Base-by-base conservation (phyloP, 2,329 filamentous ascomycete species). In the Aspergillus proliferans region DNA sequence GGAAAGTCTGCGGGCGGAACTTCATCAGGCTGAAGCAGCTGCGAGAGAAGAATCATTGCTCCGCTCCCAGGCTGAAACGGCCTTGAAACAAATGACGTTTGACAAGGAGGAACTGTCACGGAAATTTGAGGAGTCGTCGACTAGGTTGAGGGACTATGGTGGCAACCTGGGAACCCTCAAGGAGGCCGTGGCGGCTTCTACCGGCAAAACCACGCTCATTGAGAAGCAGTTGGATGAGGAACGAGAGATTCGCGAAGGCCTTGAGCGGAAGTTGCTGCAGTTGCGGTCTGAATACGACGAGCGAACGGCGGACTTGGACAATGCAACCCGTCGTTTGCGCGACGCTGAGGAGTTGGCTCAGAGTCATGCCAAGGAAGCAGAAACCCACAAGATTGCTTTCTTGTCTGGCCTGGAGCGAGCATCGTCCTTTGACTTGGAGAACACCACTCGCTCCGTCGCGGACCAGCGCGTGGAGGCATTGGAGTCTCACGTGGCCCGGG, bases 341-440 rank as follows among this genome's bases (percentile, higher is more conserved):
- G 91, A 96, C 67, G 84, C 88, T 0, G 90, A 98, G 70, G 89
- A 95, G 62, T 72, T 97, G 41, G 87, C 88, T 1, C 87, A 94
- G 61, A 89, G 86, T 58, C 85, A 95, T 67, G 88, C 91, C 4
- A 83, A 84, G 57, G 94, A 98, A 72, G 92, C 93, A 5, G 81
- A 85, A 49, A 86, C 87, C 14, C 92, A 97, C 64, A 87, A 88
- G 21, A 78, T 87, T 58, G 91, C 87, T 19, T 84, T 98, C 30
- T 73, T 97, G 42, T 79, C 84, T 44, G 92, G 93, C 4, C 78
- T 98, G 9, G 87, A 89, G 58, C 90, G 86, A 67, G 80, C 91
- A 34, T 72, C 76, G 4, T 70, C 71, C 7, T 66, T 70, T 33
- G 71, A 75, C 50, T 56, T 63, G 18, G 59, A 66, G 36, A 53